A percentile compares a stretch with the other conserved stretches of the same genome.
phyloP scores from a whole-genome alignment of 2,329 filamentous ascomycete species.

The Aspergillus novoparasiticus region DNA sequence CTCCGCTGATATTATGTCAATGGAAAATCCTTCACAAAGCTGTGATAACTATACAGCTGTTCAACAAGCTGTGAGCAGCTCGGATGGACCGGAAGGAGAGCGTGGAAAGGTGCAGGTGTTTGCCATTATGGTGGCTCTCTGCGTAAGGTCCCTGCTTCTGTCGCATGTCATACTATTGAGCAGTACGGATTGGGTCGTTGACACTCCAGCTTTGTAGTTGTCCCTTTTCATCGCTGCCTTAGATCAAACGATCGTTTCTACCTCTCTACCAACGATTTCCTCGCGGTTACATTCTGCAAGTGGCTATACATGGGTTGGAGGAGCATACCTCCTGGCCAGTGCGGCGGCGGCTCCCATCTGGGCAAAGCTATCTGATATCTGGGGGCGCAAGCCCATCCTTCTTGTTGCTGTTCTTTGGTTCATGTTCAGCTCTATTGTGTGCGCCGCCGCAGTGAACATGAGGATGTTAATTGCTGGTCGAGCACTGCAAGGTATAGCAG shows the following conservation, averaged over 20 bases:
- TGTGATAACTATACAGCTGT: neutral
- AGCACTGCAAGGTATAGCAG: slow-evolving; percentile 56
- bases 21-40: neutral
- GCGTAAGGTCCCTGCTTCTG: neutral
- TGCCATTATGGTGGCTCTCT: neutral
- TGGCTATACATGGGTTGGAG: slow-evolving; percentile 77
- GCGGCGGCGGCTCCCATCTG: slow-evolving; percentile 68
- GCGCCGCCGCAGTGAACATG: slow-evolving; percentile 50
- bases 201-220: neutral
- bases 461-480: slow-evolving; percentile 56
- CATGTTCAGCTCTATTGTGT: slow-evolving; percentile 51
- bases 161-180: neutral
- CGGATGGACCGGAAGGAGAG: neutral
- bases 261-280: slow-evolving; percentile 61
- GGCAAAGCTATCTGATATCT: slow-evolving; percentile 63
- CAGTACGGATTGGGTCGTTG: neutral
- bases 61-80: neutral
- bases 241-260: slow-evolving; percentile 59
- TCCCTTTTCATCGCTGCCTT: slow-evolving; percentile 26
- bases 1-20: neutral
- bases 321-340: slow-evolving; percentile 70
- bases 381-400: slow-evolving; percentile 58
- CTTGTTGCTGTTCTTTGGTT: slow-evolving; percentile 52
- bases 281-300: slow-evolving; percentile 64
- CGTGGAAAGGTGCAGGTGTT: neutral